phyloP scores from a whole-genome alignment of 2,329 filamentous ascomycete species.

The Chalaropsis thielavioides region DNA sequence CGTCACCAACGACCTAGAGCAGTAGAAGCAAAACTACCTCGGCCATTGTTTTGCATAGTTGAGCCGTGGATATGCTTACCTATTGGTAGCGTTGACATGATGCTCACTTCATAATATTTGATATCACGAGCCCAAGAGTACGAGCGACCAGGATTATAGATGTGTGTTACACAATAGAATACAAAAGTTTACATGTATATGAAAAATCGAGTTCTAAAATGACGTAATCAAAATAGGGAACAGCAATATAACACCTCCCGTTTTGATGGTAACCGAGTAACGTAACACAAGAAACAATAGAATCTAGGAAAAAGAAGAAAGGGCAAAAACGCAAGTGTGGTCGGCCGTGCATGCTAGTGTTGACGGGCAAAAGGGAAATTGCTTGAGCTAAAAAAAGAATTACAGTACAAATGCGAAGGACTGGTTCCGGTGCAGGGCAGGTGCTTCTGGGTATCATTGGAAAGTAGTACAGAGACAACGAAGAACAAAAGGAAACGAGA shows the following conservation, averaged over 20 bases:
- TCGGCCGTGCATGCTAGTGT: not conserved
- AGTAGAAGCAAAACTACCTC: not conserved
- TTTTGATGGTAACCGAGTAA: not conserved
- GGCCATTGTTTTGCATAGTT: not conserved
- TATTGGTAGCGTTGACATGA: not conserved
- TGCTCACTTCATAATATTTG: not conserved
- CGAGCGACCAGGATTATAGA: not conserved
- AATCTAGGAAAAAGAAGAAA: not conserved
- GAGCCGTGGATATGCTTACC: no score
- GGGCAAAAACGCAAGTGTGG: not conserved
- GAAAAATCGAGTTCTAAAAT: not conserved
- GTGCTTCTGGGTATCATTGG: constrained; percentile 1
- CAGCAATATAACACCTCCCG: not conserved
- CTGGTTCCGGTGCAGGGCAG: not conserved
- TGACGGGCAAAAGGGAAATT: not conserved
- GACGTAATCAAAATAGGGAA: not conserved
- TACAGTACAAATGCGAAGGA: constrained; percentile 1
- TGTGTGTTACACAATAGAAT: not conserved
- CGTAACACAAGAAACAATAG: not conserved
- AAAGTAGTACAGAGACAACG: not conserved
- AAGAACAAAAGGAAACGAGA: not conserved
- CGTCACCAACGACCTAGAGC: constrained; percentile 48
- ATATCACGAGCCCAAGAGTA: not conserved
- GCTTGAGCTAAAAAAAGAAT: not conserved
- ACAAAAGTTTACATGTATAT: not conserved